Evolutionary conservation across 1,284 basidiomycete genomes (phyloP), one percentile per base, ranked within the genome.

Genomic region (Cryptococcus jaspeensis): DNA sequence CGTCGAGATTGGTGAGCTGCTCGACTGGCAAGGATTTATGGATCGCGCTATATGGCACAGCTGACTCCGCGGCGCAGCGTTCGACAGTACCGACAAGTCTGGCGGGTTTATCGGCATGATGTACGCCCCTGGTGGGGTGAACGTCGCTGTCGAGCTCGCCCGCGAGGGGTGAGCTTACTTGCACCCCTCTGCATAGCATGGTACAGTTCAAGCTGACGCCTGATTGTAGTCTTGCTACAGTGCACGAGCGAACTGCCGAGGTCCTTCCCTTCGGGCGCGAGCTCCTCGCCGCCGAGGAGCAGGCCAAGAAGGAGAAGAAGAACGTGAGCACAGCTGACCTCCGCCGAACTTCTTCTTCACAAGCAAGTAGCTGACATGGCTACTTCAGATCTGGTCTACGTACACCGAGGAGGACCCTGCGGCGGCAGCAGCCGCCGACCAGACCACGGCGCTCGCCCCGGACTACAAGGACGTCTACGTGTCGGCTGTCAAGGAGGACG

Each of bases 31-130:
- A n/a, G n/a, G n/a, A n/a, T n/a, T n/a, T n/a, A n/a, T n/a, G n/a
- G n/a, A n/a, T n/a, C n/a, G n/a, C n/a, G n/a, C n/a, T n/a, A n/a
- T n/a, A n/a, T 46, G 22, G 40, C 22, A 8, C 12, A 32, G 28
- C 28, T 38, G 38, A 13, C 3, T 36, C 20, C 53, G 54, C 36
- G 45, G 22, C 20, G 18, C 44, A 73, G 72, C 91, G 64, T 86
- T 97, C 45, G 89, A 95, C 58, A 84, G 85, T 44, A 86, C 88
- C 15, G 95, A 99, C 80, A 97, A 96, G 79, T 88, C 88, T 16
- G 95, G 95, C 40, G 94, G 95, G 7, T 98, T 97, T 79, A 94
- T 99, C 64, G 95, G 95, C 16, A 80, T 87, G 0, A 81, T 97
- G 55, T 96, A 89, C 76, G 64, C 89, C 67, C 20, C 50, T 37